A percentile compares a stretch with the other conserved stretches of the same genome.
Conservation (phyloP, 2,329 filamentous ascomycete genomes). For the Teratosphaeria nubilosa region DNA sequence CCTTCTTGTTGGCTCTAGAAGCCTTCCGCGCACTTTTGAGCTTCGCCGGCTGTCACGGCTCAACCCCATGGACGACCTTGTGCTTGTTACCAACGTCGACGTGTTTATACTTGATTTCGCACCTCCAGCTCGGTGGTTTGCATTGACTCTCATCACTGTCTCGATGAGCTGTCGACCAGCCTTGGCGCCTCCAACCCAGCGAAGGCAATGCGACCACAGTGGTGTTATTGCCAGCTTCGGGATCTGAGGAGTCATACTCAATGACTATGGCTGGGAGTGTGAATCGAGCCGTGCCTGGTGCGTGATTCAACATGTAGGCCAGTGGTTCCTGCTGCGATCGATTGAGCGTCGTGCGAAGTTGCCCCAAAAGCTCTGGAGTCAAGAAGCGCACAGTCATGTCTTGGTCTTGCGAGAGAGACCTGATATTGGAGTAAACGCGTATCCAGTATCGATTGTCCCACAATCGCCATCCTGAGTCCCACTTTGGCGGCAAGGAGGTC, state of each 20-base stretch:
- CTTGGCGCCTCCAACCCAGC: constrained; percentile 12
- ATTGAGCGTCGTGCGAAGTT: background rate
- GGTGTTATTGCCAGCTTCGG: constrained; percentile 8
- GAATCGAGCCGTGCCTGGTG: constrained; percentile 29
- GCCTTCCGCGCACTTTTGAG: background rate
- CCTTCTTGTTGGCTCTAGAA: background rate
- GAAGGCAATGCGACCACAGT: constrained; percentile 21
- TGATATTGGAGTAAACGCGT: constrained; percentile 24
- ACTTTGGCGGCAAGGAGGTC: background rate
- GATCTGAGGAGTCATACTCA: background rate
- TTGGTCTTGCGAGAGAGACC: constrained; percentile 17
- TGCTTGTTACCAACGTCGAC: constrained; percentile 1
- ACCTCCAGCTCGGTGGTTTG: constrained; percentile 2
- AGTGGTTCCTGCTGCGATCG: background rate
- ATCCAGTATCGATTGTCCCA: constrained; percentile 51
- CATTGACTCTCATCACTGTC: constrained; percentile 3
- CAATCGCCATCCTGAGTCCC: constrained; percentile 29
- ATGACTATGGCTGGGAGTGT: constrained; percentile 29
- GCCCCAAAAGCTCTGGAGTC: constrained; percentile 18
- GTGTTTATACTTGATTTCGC: constrained; percentile 12
- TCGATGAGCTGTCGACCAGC: constrained; percentile 2
- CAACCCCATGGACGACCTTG: background rate
- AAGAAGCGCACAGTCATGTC: constrained; percentile 34
- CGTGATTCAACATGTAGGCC: constrained; percentile 4
- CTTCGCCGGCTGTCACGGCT: background rate